Conservation (phyloP, 2,329 filamentous ascomycete genomes). For the Fusarium odoratissimum region DNA sequence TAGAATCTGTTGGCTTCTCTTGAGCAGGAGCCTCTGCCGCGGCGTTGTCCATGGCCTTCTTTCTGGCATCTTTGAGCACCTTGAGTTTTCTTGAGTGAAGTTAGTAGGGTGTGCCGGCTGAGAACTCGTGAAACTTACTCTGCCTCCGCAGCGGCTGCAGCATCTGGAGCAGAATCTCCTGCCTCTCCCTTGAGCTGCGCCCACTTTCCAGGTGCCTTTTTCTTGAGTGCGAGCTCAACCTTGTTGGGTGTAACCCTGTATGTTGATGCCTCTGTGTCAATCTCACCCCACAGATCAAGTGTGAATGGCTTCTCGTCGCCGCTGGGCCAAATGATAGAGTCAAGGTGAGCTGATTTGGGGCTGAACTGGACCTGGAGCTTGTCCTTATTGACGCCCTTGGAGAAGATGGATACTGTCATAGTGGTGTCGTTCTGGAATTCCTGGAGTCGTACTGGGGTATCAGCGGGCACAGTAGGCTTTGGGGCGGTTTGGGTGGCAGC, state of each 20-base stretch:
- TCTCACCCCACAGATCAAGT: constrained; percentile 71
- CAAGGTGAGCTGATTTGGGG: constrained; percentile 42
- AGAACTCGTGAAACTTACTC: constrained; percentile 33
- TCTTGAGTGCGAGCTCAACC: constrained; percentile 80
- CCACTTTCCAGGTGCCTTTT: constrained; percentile 78
- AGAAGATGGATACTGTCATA: constrained; percentile 56
- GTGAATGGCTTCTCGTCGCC: constrained; percentile 72
- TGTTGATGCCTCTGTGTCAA: constrained; percentile 71
- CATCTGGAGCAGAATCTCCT: not conserved
- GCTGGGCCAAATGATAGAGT: constrained; percentile 50
- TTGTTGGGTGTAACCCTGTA: constrained; percentile 79
- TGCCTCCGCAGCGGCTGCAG: constrained; percentile 8
- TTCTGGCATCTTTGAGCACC: constrained; percentile 34
- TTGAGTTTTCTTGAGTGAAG: constrained; percentile 22
- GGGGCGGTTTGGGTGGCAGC: not conserved
- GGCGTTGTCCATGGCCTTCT: constrained; percentile 37
- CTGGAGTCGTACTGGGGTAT: constrained; percentile 46
- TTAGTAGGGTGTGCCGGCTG: constrained; percentile 1
- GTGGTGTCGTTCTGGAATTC: constrained; percentile 52
- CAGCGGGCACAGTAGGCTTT: constrained; percentile 37
- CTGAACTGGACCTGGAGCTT: constrained; percentile 53
- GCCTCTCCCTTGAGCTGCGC: constrained; percentile 46
- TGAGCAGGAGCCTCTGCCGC: not conserved
- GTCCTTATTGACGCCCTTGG: constrained; percentile 56
- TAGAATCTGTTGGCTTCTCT: not conserved